Evolutionary conservation across 2,329 filamentous ascomycete genomes (phyloP), one percentile per base, ranked within the genome.

Genomic region (Xylariaceae sp.): DNA sequence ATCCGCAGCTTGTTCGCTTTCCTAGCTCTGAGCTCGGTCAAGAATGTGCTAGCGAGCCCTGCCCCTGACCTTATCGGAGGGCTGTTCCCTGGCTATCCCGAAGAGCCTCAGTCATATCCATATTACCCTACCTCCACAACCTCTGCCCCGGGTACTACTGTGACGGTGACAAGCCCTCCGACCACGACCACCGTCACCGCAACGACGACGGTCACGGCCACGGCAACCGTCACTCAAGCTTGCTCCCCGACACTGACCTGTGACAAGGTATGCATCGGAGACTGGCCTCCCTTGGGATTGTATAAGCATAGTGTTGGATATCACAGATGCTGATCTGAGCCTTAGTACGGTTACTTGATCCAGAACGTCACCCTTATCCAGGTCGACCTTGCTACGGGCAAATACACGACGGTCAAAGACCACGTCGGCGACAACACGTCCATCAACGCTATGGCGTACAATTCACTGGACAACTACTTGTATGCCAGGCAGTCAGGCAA

Each of bases 361-460:
- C 46, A 48, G 18, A 23, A 29, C 4, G 34, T 36, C 16, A 46
- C 43, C 4, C 26, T 48, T 2, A 41, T 41, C 35, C 35, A 40
- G 19, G 46, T 48, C 9, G 43, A 48, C 28, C 43, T 48, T 3
- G 24, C 35, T 5, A 32, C 40, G 3, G 46, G 46, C 13, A 15
- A 28, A 3, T 41, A 28, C n/a, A 36, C 27, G 2, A 27, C n/a
- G 6, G 32, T 47, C 2, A 35, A 30, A 8, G 13, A 33, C 16
- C 18, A 33, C 26, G 3, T 49, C 6, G 41, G 41, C 5, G 31
- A 44, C 2, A 32, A 31, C 12, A 34, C 32, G 13, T 41, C 41
- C 5, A 44, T 57, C 42, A 51, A 57, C 26, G 53, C 50, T 7
- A 37, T 56, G 9, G 54, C 47, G 4, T 56, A 55, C 41, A 57